phyloP scores from a whole-genome alignment of 371 early-diverging fungal species.

The Rhizopus arrhizus region DNA sequence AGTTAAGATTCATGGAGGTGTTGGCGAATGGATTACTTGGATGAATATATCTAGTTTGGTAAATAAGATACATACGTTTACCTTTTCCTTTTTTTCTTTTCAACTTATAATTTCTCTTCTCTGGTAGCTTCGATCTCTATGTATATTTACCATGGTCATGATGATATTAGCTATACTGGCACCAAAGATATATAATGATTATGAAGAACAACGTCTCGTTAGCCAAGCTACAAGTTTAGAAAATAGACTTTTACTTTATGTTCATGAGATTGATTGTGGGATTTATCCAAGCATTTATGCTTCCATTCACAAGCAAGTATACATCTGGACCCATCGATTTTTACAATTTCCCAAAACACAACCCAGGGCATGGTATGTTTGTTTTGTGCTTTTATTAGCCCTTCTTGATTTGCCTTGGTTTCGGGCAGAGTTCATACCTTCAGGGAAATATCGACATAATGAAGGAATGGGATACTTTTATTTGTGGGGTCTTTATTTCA shows the following conservation, averaged over 20 bases:
- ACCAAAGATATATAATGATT: conserved; percentile 44
- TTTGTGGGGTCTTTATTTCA: conserved; percentile 59
- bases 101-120: not conserved
- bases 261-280: conserved; percentile 36
- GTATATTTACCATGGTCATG: conserved; percentile 25
- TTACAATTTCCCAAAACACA: conserved; percentile 32
- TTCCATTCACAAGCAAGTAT: conserved; percentile 29
- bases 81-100: not conserved
- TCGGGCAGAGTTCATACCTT: conserved; percentile 58
- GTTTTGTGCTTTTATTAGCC: conserved; percentile 48
- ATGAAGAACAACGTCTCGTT: conserved; percentile 1
- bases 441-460: conserved; percentile 29
- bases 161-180: conserved; percentile 28
- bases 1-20: conserved; percentile 61
- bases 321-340: conserved; percentile 38
- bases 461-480: conserved; percentile 59
- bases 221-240: conserved; percentile 3
- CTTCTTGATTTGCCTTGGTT: conserved; percentile 56
- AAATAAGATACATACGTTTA: conserved; percentile 12
- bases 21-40: conserved; percentile 79
- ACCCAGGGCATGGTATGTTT: conserved; percentile 45
- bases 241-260: conserved; percentile 25
- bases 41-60: conserved; percentile 55
- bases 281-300: conserved; percentile 16
- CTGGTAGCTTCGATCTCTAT: conserved; percentile 29